phyloP scores from a whole-genome alignment of 2,329 filamentous ascomycete species.

The Didymella exigua region DNA sequence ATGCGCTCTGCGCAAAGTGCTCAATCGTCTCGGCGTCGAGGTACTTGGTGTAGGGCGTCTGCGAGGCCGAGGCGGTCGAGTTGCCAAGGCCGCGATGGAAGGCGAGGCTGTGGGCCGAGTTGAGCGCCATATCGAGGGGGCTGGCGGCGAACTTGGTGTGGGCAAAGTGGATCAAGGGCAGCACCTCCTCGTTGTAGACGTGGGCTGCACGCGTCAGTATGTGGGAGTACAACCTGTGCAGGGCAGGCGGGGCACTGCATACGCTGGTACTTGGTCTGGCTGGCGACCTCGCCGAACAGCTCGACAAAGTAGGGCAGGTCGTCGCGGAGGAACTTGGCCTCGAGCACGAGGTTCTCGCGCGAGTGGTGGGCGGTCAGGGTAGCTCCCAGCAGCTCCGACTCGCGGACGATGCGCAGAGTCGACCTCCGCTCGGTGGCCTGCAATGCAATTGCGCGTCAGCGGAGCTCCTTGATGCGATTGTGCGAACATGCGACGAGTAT shows the following conservation, averaged over 20 bases:
- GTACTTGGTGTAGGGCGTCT: slow-evolving; percentile 78
- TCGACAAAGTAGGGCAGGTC: slow-evolving; percentile 98
- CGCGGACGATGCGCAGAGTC: slow-evolving; percentile 89
- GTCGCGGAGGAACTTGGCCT: slow-evolving; percentile 92
- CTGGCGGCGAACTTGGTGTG: slow-evolving; percentile 72
- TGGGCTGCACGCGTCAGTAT: slow-evolving; percentile 63
- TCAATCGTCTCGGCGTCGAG: slow-evolving; percentile 76
- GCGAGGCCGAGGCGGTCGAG: slow-evolving; percentile 73
- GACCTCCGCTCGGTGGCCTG: slow-evolving; percentile 88
- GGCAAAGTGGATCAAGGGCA: slow-evolving; percentile 75
- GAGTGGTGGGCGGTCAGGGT: slow-evolving; percentile 87
- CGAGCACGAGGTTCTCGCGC: slow-evolving; percentile 88
- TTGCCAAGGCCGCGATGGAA: slow-evolving; percentile 93
- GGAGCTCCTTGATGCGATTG: slow-evolving; percentile 2
- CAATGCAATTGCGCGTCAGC: slow-evolving; percentile 16
- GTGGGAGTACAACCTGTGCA: no score
- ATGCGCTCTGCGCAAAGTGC: slow-evolving; percentile 77
- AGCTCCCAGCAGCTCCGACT: slow-evolving; percentile 92
- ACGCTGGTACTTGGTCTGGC: slow-evolving; percentile 83
- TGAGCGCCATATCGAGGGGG: slow-evolving; percentile 74
- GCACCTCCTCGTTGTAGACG: slow-evolving; percentile 88
- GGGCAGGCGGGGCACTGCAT: no score
- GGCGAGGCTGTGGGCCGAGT: slow-evolving; percentile 82
- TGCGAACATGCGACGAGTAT: neutral
- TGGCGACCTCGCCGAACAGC: slow-evolving; percentile 88